phyloP scores from a whole-genome alignment of 257 asterid species.

The Plantago major region DNA sequence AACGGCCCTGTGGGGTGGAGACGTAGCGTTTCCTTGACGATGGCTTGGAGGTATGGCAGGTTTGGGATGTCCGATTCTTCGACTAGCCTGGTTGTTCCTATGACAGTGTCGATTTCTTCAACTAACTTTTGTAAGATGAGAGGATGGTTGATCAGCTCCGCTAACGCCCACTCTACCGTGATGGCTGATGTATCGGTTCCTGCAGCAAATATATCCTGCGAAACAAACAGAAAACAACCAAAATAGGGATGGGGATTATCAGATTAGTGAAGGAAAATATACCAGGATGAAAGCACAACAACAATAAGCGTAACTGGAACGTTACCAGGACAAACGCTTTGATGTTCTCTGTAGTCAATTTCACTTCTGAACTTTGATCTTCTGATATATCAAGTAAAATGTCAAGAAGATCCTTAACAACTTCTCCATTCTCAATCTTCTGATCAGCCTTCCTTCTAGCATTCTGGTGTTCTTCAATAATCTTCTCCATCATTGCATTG shows the following conservation, averaged over 20 bases:
- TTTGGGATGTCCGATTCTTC: constrained; percentile 58
- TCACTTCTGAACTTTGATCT: constrained; percentile 42
- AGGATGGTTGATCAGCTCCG: constrained; percentile 74
- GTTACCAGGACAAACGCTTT: constrained; percentile 71
- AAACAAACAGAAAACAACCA: background rate
- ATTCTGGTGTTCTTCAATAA: constrained; percentile 47
- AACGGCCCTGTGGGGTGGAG: constrained; percentile 79
- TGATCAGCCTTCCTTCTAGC: constrained; percentile 26
- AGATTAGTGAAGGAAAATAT: too few species aligned
- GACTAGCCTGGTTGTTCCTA: constrained; percentile 37
- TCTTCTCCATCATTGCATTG: constrained; percentile 59
- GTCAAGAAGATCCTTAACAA: constrained; percentile 49
- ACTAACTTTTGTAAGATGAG: constrained; percentile 37
- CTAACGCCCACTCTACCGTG: constrained; percentile 72
- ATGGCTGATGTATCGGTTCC: constrained; percentile 84
- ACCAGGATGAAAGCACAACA: background rate
- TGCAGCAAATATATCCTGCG: constrained; percentile 71
- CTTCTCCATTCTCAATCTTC: constrained; percentile 15
- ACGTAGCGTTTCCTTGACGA: constrained; percentile 69
- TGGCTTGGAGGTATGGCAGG: constrained; percentile 64
- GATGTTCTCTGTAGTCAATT: constrained; percentile 51
- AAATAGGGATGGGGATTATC: too few species aligned
- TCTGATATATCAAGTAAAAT: constrained; percentile 61
- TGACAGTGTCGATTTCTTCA: constrained; percentile 44
- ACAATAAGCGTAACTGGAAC: background rate